Base-by-base conservation (phyloP, 352 stramenopile species). In the Pythium aristosporum region DNA sequence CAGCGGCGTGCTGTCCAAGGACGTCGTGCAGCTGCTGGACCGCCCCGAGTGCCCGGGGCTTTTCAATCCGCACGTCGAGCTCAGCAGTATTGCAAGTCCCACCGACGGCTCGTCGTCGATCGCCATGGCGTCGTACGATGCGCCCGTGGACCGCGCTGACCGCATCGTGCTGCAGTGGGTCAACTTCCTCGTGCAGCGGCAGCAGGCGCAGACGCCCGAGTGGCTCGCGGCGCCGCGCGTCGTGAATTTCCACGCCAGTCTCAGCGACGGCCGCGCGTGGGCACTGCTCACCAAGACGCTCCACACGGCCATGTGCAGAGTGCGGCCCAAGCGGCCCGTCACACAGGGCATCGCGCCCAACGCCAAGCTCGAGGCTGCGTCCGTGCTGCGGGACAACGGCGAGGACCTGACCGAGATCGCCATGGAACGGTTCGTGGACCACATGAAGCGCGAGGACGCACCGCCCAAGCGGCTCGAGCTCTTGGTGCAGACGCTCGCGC, bases 381-480 rank as follows among this genome's bases (percentile, higher is more conserved):
- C 82, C 0, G 72, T 90, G 30, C 57, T 90, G 54, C 82, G 84
- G 18, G 84, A 93, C 50, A 93, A 91, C 62, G 82, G 84, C 20
- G 77, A 91, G 18, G 82, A 90, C n/a, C 67, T 93, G 13, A 93
- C 82, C 0, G 84, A 91, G 56, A 88, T 91, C 55, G 75, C 73
- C 4, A 85, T 88, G 73, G 84, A 89, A 57, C 68, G 82, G n/a
- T 93, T 90, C 57, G 15, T 89, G 50, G 82, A 91, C 25, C 74
- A 85, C 63, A 72, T 93, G 36, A 72, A 69, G 11, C 68, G 64
- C 5, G 84, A 93, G 43, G 64, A 67, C 8, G 75, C 64, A 8
- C 56, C 81, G 21, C 68, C 84, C 56, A 89, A 88, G 41, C 70
- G 82, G 4, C 63, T 93, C 21, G 82, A 90, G 53, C 59, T 91